Evolutionary conservation across 352 stramenopile species (phyloP), one percentile per base, ranked within the genome.

Genomic region (Pythium aquatile): DNA sequence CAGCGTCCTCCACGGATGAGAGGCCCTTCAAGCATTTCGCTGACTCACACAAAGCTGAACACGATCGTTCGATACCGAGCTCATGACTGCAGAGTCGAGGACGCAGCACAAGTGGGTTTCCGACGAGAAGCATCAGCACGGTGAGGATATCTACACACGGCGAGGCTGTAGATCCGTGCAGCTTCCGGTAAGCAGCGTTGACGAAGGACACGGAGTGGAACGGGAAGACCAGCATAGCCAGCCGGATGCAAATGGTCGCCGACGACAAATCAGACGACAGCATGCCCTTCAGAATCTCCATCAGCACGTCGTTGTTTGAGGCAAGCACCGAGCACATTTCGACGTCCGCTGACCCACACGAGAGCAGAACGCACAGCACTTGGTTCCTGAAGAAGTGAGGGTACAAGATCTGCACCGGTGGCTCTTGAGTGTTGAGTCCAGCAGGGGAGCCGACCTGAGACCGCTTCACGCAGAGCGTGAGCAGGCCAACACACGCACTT

Each of bases 171-270:
- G 35, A 55, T 54, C 39, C 44, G 14, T 57, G 59, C 2, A 30
- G 46, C 33, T 65, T 66, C 5, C 59, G 47, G 40, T 70, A 70
- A 16, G 59, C 55, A 16, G 63, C 54, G 65, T 91, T 96, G 14
- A 96, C 74, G 7, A 70, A 70, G n/a, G 79, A 83, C 0, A 96
- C 76, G 0, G 87, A 94, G 61, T 90, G 81, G 8, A 90, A 65
- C 0, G 87, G 87, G 63, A 96, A 90, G 37, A 93, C 72, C 9
- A 96, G 68, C 87, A 93, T 94, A 1, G 81, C 85, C 30, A 96
- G 70, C n/a, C 84, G 83, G 63, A 94, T 88, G 59, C 81, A 93
- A 33, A 94, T 77, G 8, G 79, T 92, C 8, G 80, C 81, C 9
- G 79, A 84, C 53, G 87, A 69, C 24, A 93, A 58, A 52, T 93